Base-by-base conservation (phyloP, 139 green algal species). In the Chlorella vulgaris region DNA sequence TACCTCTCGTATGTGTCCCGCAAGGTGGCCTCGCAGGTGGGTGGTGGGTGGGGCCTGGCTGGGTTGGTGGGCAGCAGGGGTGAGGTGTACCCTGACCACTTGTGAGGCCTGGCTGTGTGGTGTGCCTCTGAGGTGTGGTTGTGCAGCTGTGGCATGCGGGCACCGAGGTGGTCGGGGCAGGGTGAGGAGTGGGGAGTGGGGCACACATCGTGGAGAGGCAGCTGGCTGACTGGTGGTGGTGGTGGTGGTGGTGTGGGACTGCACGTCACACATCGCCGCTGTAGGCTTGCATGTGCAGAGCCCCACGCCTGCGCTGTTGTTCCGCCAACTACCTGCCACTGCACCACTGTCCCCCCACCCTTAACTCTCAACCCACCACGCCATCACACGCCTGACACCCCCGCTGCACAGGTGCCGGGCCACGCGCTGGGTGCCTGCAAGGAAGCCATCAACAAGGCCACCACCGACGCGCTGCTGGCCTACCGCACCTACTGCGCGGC, bases 401-500 rank as follows among this genome's bases (percentile, higher is more conserved):
- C 47, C 15, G 29, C 43, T 22, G 13, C 33, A 18, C 63, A 83
- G 55, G 40, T 89, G 1, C 89, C 86, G 0, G 85, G 85, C 36
- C 62, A 68, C 35, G 84, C 85, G 0, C 75, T 94, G 74, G 81
- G 84, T 10, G 78, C 75, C 53, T 86, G 78, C 74, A 88, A 89
- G 76, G 92, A 97, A 51, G 50, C 78, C 29, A 85, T 93, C 50
- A 90, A 78, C 74, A 89, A 83, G 76, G 65, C 82, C 13, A 74
- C 80, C 40, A 68, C 88, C 36, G 69, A 90, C 87, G 79, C 86
- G 24, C 81, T 93, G 74, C 29, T 86, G 24, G 83, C 90, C 15
- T 96, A 96, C 85, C 87, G 93, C 78, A 91, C 91, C 69, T 89
- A 96, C 83, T 97, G 93, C 83, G 91, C 93, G 39, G 87, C 79